phyloP scores from a whole-genome alignment of 768 basidiomycete genomes.

The Panus rudis region DNA sequence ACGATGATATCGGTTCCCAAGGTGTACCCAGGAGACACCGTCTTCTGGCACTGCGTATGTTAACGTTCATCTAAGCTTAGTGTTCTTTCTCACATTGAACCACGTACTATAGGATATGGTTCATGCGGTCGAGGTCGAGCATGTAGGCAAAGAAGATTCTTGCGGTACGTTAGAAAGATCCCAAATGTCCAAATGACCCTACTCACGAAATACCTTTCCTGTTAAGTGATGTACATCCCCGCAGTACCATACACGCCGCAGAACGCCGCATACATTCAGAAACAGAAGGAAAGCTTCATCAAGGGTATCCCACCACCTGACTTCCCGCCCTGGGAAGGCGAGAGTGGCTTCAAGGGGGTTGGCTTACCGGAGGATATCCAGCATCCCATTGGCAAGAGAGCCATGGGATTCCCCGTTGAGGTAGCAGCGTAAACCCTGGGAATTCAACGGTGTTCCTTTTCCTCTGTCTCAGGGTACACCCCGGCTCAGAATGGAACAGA shows the following conservation, averaged over 20 bases:
- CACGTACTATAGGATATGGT: slow-evolving; percentile 31
- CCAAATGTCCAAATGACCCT: not conserved
- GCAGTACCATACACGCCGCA: slow-evolving; percentile 59
- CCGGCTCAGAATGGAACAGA: too few relatives aligned
- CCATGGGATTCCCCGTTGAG: slow-evolving; percentile 36
- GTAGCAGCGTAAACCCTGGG: not conserved
- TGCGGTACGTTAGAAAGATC: slow-evolving; percentile 32
- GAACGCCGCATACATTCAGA: slow-evolving; percentile 53
- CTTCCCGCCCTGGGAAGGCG: slow-evolving; percentile 46
- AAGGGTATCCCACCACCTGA: slow-evolving; percentile 61
- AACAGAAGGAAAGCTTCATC: slow-evolving; percentile 59
- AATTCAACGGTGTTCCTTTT: too few relatives aligned
- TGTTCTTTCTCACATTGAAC: not conserved
- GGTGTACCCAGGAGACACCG: slow-evolving; percentile 70
- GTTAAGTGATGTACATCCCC: slow-evolving; percentile 70
- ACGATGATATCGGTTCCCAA: slow-evolving; percentile 68
- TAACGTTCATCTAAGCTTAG: not conserved
- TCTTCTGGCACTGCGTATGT: slow-evolving; percentile 67
- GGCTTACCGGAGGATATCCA: slow-evolving; percentile 34
- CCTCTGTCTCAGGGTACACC: too few relatives aligned
- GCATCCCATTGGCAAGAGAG: slow-evolving; percentile 26
- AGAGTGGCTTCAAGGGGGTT: slow-evolving; percentile 31
- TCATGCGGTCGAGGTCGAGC: slow-evolving; percentile 42
- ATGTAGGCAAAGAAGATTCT: slow-evolving; percentile 48
- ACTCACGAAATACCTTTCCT: not conserved